phyloP scores from a whole-genome alignment of 208 protist species.

The Trypanosoma avium region DNA sequence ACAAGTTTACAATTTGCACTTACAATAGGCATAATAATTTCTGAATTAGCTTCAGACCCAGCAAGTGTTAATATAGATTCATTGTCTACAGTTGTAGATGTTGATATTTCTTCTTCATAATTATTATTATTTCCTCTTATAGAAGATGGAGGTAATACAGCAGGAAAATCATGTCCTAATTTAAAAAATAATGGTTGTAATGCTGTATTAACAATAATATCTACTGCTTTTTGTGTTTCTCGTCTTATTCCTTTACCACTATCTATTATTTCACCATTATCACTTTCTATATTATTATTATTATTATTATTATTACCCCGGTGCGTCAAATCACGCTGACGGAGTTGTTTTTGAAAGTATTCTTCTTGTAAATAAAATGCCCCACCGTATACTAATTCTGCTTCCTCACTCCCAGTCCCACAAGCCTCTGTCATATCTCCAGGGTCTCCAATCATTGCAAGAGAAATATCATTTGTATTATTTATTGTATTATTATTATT shows the following conservation, averaged over 20 bases:
- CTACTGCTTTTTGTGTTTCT: background rate
- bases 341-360: conserved; percentile 14
- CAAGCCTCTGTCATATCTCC: conserved; percentile 48
- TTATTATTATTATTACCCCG: conserved; percentile 2
- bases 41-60: conserved; percentile 30
- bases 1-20: conserved; percentile 46
- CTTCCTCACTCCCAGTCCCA: conserved; percentile 50
- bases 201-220: conserved; percentile 22
- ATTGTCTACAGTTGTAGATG: conserved; percentile 9
- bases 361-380: conserved; percentile 63
- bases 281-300: background rate
- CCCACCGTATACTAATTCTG: conserved; percentile 59
- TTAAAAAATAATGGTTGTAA: conserved; percentile 65
- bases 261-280: background rate
- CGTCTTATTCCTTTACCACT: background rate
- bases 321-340: conserved; percentile 1
- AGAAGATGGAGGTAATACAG: conserved; percentile 2
- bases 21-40: conserved; percentile 79
- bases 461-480: background rate
- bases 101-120: background rate
- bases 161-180: conserved; percentile 64
- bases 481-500: background rate
- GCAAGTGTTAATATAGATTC: too few species aligned
- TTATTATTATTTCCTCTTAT: background rate
- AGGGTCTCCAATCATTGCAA: conserved; percentile 4